These are phyloP conservation scores for Alopecurus myosuroides DNA, from an alignment of 176 grass and related monocot genomes.

Conservation along the genomic window DNA sequence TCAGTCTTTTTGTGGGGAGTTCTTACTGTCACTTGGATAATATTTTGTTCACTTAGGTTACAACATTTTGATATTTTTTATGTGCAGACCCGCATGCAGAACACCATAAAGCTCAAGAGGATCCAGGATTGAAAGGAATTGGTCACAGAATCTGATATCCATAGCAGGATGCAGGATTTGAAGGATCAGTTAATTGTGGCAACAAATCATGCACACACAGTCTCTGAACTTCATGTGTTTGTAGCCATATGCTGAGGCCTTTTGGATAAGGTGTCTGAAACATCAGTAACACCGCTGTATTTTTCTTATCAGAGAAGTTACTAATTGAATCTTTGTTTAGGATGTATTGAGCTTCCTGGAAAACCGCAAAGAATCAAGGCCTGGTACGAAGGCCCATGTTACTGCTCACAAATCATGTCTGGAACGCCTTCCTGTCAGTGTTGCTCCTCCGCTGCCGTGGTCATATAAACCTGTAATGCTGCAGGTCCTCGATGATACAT, in stretches of 20 bases:
- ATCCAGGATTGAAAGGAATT: constrained; percentile 85
- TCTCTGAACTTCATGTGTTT: constrained; percentile 89
- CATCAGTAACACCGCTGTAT: background rate
- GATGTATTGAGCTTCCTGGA: constrained; percentile 91
- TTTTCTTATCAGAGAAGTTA: background rate
- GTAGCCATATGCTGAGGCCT: constrained; percentile 76
- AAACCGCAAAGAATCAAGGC: constrained; percentile 81
- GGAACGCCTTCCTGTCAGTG: too few species aligned
- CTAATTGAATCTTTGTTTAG: constrained; percentile 41
- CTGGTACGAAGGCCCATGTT: constrained; percentile 59
- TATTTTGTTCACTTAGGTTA: background rate
- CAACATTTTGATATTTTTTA: background rate
- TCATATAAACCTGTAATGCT: constrained; percentile 17
- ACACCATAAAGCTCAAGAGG: constrained; percentile 88
- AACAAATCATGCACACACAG: constrained; percentile 79
- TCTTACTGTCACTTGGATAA: background rate
- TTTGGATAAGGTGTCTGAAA: constrained; percentile 72
- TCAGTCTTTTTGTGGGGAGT: background rate
- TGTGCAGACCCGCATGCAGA: constrained; percentile 74
- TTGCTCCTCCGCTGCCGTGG: too few species aligned
- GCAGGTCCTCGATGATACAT: constrained; percentile 88
- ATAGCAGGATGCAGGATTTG: too few species aligned
- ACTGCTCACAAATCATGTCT: background rate
- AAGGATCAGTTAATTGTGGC: too few species aligned
- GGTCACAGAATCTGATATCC: constrained; percentile 76